Percentiles rank a stretch among this genome's conserved stretches.
Evolutionary conservation across 2,329 filamentous ascomycete genomes (phyloP).

Genomic region (Madurella mycetomatis): DNA sequence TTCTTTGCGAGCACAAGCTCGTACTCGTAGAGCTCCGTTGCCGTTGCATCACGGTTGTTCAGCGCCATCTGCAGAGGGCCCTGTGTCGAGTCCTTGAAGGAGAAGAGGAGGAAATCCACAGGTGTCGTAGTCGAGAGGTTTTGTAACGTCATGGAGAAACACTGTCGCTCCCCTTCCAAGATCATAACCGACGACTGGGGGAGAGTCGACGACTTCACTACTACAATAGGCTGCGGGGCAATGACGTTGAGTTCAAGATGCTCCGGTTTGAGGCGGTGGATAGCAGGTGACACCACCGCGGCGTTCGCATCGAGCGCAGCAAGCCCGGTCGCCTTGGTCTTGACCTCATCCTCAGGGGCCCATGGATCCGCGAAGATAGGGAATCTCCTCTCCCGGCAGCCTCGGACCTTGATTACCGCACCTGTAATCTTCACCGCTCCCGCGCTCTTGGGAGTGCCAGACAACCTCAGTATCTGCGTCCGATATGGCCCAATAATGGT

Average conservation of each 20-base stretch:
- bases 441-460: constrained; percentile 60
- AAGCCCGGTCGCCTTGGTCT: constrained; percentile 72
- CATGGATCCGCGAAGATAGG: constrained; percentile 76
- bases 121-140: constrained; percentile 69
- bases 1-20: constrained; percentile 73
- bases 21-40: constrained; percentile 78
- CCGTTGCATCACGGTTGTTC: constrained; percentile 68
- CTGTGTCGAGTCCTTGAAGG: constrained; percentile 85
- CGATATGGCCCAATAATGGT: constrained; percentile 75
- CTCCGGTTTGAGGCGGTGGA: constrained; percentile 40
- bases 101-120: constrained; percentile 80
- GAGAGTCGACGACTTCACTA: constrained; percentile 71
- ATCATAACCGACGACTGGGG: constrained; percentile 87
- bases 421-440: constrained; percentile 72
- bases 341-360: constrained; percentile 63
- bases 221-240: constrained; percentile 69
- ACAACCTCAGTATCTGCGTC: constrained; percentile 71
- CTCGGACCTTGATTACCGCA: constrained; percentile 72
- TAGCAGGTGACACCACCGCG: constrained; percentile 34
- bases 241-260: constrained; percentile 69
- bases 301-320: constrained; percentile 49
- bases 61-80: constrained; percentile 70
- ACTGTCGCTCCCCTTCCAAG: constrained; percentile 78
- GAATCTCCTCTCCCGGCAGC: constrained; percentile 78
- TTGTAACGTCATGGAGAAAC: constrained; percentile 72